A percentile compares a stretch with the other conserved stretches of the same genome.
Conservation (phyloP, 2,329 filamentous ascomycete species). For the Stylonectria norvegica region DNA sequence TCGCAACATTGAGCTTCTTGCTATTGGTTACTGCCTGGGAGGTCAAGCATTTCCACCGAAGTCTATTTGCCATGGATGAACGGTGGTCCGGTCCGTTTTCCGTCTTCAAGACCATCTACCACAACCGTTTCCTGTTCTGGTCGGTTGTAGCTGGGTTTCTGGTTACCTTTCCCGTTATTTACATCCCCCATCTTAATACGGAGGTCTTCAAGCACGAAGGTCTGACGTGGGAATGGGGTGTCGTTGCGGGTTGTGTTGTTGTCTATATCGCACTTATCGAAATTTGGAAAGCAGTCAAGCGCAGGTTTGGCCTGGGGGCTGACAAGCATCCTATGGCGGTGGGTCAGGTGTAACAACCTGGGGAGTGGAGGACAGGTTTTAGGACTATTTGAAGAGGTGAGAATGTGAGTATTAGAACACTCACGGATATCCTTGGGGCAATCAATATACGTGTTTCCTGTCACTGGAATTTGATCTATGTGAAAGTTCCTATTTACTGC, state of each 20-base stretch:
- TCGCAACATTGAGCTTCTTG: conserved; percentile 65
- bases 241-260: conserved; percentile 58
- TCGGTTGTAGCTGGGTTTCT: conserved; percentile 59
- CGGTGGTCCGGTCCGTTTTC: conserved; percentile 47
- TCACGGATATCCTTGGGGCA: conserved; percentile 29
- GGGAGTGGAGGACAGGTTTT: conserved; percentile 28
- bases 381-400: conserved; percentile 24
- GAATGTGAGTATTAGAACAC: conserved; percentile 27
- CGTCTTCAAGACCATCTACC: conserved; percentile 59
- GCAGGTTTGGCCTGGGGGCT: conserved; percentile 40
- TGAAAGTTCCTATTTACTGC: no score
- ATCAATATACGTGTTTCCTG: conserved; percentile 28
- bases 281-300: conserved; percentile 66
- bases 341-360: conserved; percentile 18
- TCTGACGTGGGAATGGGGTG: conserved; percentile 69
- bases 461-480: no score
- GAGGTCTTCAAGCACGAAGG: conserved; percentile 66
- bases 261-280: conserved; percentile 64
- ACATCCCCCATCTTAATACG: conserved; percentile 64
- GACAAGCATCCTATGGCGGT: conserved; percentile 19
- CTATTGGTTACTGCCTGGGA: conserved; percentile 70
- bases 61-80: conserved; percentile 64
- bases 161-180: conserved; percentile 60
- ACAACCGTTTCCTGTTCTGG: conserved; percentile 66
- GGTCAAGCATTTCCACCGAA: conserved; percentile 67